A percentile compares a stretch with the other conserved stretches of the same genome.
phyloP scores from a whole-genome alignment of 2,329 filamentous ascomycete genomes.

The Allantophomopsis lycopodina region DNA sequence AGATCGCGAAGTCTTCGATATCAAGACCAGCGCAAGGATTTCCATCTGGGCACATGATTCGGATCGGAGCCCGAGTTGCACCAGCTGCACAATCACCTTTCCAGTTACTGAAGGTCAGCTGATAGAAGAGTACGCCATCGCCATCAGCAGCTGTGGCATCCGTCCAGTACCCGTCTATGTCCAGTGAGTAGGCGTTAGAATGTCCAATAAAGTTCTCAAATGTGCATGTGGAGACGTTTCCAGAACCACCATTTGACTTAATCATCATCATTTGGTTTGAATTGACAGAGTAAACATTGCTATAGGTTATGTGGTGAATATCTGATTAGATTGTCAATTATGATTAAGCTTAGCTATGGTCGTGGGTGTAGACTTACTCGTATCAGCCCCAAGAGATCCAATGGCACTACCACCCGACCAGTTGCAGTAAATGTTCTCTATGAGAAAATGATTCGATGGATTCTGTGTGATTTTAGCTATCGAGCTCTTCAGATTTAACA shows the following conservation, averaged over 20 bases:
- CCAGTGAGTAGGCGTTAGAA: slow-evolving; percentile 40
- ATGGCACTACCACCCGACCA: slow-evolving; percentile 45
- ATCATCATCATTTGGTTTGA: slow-evolving; percentile 52
- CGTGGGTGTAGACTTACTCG: slow-evolving; percentile 10
- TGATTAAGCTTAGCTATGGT: not conserved
- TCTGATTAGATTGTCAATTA: slow-evolving; percentile 11
- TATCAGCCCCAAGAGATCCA: slow-evolving; percentile 33
- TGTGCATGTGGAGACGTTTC: slow-evolving; percentile 32
- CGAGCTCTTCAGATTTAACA: no score
- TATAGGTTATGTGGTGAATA: slow-evolving; percentile 37
- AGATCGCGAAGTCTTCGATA: slow-evolving; percentile 36
- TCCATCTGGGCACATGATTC: slow-evolving; percentile 32
- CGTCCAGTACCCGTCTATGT: slow-evolving; percentile 40
- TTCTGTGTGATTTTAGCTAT: no score
- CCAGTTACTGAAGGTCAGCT: slow-evolving; percentile 41
- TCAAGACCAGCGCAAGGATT: slow-evolving; percentile 37
- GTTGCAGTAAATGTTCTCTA: slow-evolving; percentile 49
- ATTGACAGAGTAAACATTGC: slow-evolving; percentile 42
- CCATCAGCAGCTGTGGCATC: slow-evolving; percentile 26
- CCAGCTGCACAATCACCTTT: slow-evolving; percentile 37
- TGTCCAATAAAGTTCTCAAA: slow-evolving; percentile 47
- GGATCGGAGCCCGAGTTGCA: slow-evolving; percentile 33
- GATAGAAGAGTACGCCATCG: slow-evolving; percentile 34
- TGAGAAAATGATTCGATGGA: slow-evolving; percentile 26
- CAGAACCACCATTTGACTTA: slow-evolving; percentile 43